Evolutionary conservation across 2,329 filamentous ascomycete genomes (phyloP), one percentile per base, ranked within the genome.

Genomic region (Monilinia fructigena): DNA sequence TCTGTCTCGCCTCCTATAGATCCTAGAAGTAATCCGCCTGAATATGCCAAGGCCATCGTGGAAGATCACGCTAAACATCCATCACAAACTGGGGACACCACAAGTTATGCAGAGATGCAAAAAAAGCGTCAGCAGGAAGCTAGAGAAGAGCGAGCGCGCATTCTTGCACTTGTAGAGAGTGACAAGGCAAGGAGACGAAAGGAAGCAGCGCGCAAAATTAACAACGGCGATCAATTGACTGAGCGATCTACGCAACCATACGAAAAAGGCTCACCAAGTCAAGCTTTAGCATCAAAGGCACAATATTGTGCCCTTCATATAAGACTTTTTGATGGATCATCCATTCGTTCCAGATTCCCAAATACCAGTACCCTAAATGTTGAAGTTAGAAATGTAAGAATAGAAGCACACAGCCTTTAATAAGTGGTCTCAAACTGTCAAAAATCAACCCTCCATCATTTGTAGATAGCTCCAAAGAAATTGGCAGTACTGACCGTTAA

Each of bases 321-420:
- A 23, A 86, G 93, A 10, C 81, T 97, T 0, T 90, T 96, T 66
- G 92, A 97, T 74, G 94, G 94, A 12, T 89, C 88, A 14, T 93
- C 88, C 1, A 85, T 97, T 23, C 87, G 92, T 52, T 84, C 83
- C 4, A 86, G 85, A 23, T 96, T 97, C 76, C 80, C 86, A 14
- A 85, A 87, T 28, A 79, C 80, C 2, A 81, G 85, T 8, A 90
- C 84, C 0, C 82, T 97, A 4, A 77, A 80, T 8, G 80, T 77
- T 8, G 85, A 91, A 54, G 88, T 98, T 0, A 85, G 94, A 10
- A 78, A 81, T 8, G 65, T 66, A 65, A 50, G 12, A 18, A 12
- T 26, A 38, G 35, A 61, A 38, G 2, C n/a, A 52, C 20, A 11
- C 20, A 50, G 14, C 23, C 31, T 11, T 31, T 10, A 18, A 58